Percentiles rank a stretch among this genome's conserved stretches.
Conservation (phyloP, 2,329 filamentous ascomycete species). For the Fusarium neocosmosporiellum region DNA sequence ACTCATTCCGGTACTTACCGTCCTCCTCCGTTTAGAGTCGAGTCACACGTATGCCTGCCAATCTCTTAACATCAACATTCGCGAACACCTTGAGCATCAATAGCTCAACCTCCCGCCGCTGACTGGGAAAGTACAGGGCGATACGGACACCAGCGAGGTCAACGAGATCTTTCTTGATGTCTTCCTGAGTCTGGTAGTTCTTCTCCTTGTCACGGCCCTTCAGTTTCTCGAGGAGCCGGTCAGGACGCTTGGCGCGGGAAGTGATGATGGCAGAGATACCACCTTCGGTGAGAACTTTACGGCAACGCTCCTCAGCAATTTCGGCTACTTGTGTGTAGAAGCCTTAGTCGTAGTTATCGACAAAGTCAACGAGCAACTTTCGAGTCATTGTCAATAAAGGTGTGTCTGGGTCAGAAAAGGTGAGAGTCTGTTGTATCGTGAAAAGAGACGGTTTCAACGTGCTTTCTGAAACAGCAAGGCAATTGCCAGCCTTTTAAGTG, state of each 20-base stretch:
- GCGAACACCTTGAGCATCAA: not conserved
- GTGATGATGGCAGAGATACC: slow-evolving; percentile 10
- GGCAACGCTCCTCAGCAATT: not conserved
- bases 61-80: not conserved
- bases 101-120: not conserved
- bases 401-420: not conserved
- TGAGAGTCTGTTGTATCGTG: not conserved
- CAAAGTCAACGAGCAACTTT: not conserved
- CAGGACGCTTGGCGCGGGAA: slow-evolving; percentile 1
- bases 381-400: not conserved
- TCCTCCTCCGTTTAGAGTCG: not conserved
- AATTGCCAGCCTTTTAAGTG: not conserved
- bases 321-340: not conserved
- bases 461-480: not conserved
- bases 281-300: not conserved
- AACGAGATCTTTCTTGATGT: not conserved
- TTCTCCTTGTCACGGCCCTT: not conserved
- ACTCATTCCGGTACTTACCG: not conserved
- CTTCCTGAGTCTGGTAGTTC: not conserved
- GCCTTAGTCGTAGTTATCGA: not conserved
- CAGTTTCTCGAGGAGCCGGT: not conserved
- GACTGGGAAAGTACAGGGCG: slow-evolving; percentile 13
- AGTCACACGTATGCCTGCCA: not conserved
- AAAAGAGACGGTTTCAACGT: not conserved
- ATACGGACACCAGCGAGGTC: slow-evolving; percentile 7